Conservation (phyloP, 257 asterid genomes). For the Petunia secreta region DNA sequence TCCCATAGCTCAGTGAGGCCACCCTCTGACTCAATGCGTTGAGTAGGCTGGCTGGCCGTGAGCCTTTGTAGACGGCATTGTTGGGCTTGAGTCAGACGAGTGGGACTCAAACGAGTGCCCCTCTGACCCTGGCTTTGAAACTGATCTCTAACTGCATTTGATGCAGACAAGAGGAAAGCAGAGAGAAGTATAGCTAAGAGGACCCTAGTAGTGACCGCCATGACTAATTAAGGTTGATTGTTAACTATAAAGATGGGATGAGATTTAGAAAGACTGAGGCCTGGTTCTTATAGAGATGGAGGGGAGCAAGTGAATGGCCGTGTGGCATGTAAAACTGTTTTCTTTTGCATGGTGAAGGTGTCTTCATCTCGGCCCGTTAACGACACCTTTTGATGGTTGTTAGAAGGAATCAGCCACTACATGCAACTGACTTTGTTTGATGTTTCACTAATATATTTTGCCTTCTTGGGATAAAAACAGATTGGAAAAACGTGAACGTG, state of each 20-base stretch:
- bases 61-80: constrained; percentile 52
- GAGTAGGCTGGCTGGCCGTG: constrained; percentile 48
- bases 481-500: neutral
- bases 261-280: neutral
- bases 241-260: neutral
- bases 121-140: constrained; percentile 2
- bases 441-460: neutral
- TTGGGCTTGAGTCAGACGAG: constrained; percentile 45
- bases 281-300: neutral
- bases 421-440: neutral
- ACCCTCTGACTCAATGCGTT: constrained; percentile 51
- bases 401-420: constrained; percentile 14
- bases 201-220: constrained; percentile 29
- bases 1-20: constrained; percentile 66
- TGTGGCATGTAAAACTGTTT: constrained; percentile 31
- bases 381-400: constrained; percentile 45
- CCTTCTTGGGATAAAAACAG: neutral
- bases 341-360: constrained; percentile 47
- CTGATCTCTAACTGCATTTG: constrained; percentile 16
- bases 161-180: constrained; percentile 33
- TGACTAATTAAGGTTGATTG: neutral
- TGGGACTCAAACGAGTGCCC: neutral
- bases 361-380: neutral
- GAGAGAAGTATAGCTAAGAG: constrained; percentile 38
- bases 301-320: neutral